These are phyloP conservation scores for Trypanosoma avium DNA, from an alignment of 208 protist species.

Conservation along the genomic window DNA sequence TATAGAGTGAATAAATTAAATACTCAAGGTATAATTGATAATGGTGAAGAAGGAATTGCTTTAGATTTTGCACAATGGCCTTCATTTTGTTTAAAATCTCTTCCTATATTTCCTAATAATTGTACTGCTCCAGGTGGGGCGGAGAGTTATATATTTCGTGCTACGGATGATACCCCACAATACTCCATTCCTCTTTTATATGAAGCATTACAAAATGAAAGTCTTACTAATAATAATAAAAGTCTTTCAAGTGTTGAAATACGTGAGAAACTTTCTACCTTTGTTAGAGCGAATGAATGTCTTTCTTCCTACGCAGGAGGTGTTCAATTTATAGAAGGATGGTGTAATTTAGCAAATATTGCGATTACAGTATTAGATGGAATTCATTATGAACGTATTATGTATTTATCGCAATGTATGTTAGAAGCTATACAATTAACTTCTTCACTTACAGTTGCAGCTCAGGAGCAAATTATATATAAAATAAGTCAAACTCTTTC, in stretches of 20 bases:
- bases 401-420: conserved; percentile 44
- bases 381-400: conserved; percentile 41
- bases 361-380: conserved; percentile 43
- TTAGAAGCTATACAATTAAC: conserved; percentile 48
- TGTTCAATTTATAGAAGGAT: conserved; percentile 78
- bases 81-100: conserved; percentile 39
- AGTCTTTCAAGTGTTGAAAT: conserved; percentile 40
- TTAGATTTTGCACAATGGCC: conserved; percentile 70
- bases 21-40: neutral
- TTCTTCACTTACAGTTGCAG: conserved; percentile 55
- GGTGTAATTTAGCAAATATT: conserved; percentile 61
- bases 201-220: conserved; percentile 51
- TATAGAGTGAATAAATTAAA: neutral
- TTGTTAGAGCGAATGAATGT: conserved; percentile 76
- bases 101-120: conserved; percentile 61
- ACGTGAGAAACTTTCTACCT: conserved; percentile 49
- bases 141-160: conserved; percentile 50
- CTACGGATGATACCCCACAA: conserved; percentile 61
- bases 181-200: conserved; percentile 69
- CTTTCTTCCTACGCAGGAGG: conserved; percentile 64
- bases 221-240: conserved; percentile 29
- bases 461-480: conserved; percentile 76
- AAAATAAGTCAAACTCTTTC: conserved; percentile 57
- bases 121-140: conserved; percentile 34
- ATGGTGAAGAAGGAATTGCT: neutral